These are phyloP conservation scores for Coemansia sp. DNA, from an alignment of 192 early-diverging fungal genomes.

Conservation along the genomic window DNA sequence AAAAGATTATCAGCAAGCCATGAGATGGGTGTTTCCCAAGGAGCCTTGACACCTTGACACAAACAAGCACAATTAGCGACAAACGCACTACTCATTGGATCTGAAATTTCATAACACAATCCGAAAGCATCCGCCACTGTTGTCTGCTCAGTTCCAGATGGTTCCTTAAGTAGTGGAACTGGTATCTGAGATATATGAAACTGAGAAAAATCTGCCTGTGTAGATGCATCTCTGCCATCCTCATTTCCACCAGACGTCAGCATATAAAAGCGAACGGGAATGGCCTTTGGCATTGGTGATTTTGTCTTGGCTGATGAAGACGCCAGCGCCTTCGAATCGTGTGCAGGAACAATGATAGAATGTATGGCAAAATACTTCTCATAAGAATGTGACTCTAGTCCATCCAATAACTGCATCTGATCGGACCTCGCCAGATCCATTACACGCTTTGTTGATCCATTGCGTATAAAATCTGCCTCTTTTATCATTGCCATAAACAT, in stretches of 20 bases:
- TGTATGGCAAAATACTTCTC: conserved; percentile 51
- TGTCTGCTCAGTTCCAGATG: conserved; percentile 2
- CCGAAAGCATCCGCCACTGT: conserved; percentile 41
- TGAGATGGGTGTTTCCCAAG: conserved; percentile 68
- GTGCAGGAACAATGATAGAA: conserved; percentile 23
- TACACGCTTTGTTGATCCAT: conserved; percentile 78
- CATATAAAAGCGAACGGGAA: conserved; percentile 44
- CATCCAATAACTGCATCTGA: conserved; percentile 77
- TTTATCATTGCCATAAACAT: conserved; percentile 89
- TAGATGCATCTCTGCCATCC: conserved; percentile 3
- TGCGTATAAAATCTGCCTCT: conserved; percentile 82
- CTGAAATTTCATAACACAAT: conserved; percentile 55
- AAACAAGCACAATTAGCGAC: conserved; percentile 54
- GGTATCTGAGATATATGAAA: conserved; percentile 48
- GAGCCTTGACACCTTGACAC: conserved; percentile 69
- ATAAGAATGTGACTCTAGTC: conserved; percentile 54
- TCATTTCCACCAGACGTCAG: conserved; percentile 17
- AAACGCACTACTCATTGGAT: conserved; percentile 50
- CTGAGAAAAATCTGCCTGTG: conserved; percentile 26
- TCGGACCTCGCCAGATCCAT: conserved; percentile 84
- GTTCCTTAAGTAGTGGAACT: conserved; percentile 27
- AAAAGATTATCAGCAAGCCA: conserved; percentile 76
- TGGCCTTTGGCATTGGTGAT: conserved; percentile 28
- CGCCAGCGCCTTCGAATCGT: not conserved
- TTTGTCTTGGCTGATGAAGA: conserved; percentile 9